Evolutionary conservation across 2,329 filamentous ascomycete species (phyloP).

Genomic region (Diaporthe velutina): DNA sequence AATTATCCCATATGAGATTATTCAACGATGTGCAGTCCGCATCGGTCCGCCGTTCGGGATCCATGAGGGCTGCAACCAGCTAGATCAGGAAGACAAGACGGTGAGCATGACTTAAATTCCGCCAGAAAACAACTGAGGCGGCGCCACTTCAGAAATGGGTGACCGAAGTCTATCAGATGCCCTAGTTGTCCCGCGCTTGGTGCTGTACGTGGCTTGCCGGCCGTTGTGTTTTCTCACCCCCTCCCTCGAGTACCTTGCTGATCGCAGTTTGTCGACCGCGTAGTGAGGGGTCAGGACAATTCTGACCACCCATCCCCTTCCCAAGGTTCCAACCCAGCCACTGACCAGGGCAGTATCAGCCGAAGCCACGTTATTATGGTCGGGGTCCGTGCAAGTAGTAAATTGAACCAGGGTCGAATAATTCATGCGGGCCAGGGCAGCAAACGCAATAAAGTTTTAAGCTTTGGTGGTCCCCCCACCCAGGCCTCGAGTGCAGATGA

Average conservation of each 20-base stretch:
- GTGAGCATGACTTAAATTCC: neutral
- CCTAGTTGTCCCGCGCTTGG: neutral
- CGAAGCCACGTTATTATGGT: neutral
- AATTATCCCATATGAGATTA: neutral
- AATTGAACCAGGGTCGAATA: neutral
- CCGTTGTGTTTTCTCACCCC: slow-evolving; percentile 6
- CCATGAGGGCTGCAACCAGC: neutral
- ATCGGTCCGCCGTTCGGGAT: neutral
- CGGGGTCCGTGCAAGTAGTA: neutral
- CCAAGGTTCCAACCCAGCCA: slow-evolving; percentile 3
- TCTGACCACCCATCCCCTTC: slow-evolving; percentile 14
- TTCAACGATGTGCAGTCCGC: neutral
- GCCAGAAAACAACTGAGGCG: neutral
- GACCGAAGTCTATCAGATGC: slow-evolving; percentile 16
- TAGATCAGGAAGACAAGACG: neutral
- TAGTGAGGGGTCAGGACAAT: neutral
- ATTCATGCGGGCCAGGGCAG: slow-evolving; percentile 20
- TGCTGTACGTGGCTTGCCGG: slow-evolving; percentile 11
- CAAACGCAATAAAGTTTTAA: slow-evolving; percentile 27
- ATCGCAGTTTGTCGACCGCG: neutral
- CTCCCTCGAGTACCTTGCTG: no score
- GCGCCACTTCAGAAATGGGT: slow-evolving; percentile 3
- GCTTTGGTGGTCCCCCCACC: slow-evolving; percentile 14
- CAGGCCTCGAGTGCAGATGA: slow-evolving; percentile 1
- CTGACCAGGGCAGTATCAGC: slow-evolving; percentile 1